Percentiles rank a stretch among this genome's conserved stretches.
phyloP scores from a whole-genome alignment of 139 green algal genomes.

The Volvox reticuliferus region DNA sequence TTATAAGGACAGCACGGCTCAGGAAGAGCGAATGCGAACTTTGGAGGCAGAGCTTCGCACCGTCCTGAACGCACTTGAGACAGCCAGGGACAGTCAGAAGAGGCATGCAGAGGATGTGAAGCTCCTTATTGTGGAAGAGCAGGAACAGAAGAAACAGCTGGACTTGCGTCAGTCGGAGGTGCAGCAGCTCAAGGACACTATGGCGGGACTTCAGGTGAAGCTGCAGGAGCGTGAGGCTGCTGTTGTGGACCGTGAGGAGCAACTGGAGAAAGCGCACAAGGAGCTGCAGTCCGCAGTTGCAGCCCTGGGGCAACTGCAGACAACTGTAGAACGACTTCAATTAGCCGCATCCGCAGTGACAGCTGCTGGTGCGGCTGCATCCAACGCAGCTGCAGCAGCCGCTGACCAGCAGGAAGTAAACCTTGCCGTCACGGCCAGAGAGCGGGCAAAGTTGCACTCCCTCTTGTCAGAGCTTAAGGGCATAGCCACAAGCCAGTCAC shows the following conservation, averaged over 20 bases:
- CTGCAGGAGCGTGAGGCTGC: slow-evolving; percentile 4
- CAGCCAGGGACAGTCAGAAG: background rate
- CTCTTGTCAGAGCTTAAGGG: background rate
- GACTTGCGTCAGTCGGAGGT: background rate
- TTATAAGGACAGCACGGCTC: background rate
- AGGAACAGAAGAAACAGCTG: slow-evolving; percentile 6
- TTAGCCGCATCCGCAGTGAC: background rate
- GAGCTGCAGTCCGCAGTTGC: background rate
- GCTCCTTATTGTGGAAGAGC: background rate
- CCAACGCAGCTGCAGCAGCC: background rate
- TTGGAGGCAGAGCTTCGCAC: background rate
- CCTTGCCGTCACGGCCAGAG: background rate
- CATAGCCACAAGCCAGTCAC: background rate
- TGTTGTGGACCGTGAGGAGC: background rate
- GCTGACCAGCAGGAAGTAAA: background rate
- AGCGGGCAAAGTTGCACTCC: background rate
- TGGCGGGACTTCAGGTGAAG: background rate
- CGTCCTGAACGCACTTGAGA: background rate
- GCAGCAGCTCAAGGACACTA: background rate
- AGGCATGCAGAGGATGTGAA: background rate
- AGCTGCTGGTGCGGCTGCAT: background rate
- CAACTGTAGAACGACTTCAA: background rate
- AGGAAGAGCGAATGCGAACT: background rate
- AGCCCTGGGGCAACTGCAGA: background rate
- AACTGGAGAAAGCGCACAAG: background rate